Evolutionary conservation across 371 early-diverging fungal genomes (phyloP), one percentile per base, ranked within the genome.

Genomic region (Gilbertella persicaria): DNA sequence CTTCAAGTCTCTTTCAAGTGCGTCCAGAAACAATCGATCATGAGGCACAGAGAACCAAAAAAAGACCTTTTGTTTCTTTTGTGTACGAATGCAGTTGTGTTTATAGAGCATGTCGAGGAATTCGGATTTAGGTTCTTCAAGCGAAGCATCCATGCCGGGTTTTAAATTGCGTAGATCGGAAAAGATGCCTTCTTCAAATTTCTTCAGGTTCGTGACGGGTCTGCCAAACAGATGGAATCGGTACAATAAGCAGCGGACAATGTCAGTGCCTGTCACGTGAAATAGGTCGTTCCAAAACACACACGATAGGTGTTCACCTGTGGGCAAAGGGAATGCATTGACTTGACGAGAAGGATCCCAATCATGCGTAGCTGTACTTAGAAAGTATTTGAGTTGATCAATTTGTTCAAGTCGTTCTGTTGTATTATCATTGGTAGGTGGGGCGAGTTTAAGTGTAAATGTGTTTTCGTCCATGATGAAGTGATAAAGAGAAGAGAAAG

Each of bases 111-210:
- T 92, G 67, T 98, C 98, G 36, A 99, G 77, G 64, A 99, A 94
- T 55, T 93, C 95, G 9, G 94, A 93, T 46, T 99, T 85, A 13
- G 99, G 97, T 56, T 94, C 93, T 74, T 99, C 99, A 24, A 99
- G 82, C 2, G 91, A 84, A 28, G 99, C 98, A 73, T 98, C 98
- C 16, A 90, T 84, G 17, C 99, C 99, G 9, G 99, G 98, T 78
- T 99, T 99, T 40, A 99, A 79, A 64, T 96, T 96, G 43, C 99
- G 79, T 58, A 99, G 80, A 66, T 99, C 99, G 49, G 85, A 84
- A 69, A 99, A 99, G n/a, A 99, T 90, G 45, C 99, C 99, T 71
- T 99, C 99, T 69, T 99, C 99, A 73, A 99, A 99, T 80, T 99
- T 99, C 67, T 99, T 99, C 54, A 92, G 75, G 60, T 93, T 91